Evolutionary conservation across 2,329 filamentous ascomycete genomes (phyloP).

Genomic region (Nigrospora oryzae): DNA sequence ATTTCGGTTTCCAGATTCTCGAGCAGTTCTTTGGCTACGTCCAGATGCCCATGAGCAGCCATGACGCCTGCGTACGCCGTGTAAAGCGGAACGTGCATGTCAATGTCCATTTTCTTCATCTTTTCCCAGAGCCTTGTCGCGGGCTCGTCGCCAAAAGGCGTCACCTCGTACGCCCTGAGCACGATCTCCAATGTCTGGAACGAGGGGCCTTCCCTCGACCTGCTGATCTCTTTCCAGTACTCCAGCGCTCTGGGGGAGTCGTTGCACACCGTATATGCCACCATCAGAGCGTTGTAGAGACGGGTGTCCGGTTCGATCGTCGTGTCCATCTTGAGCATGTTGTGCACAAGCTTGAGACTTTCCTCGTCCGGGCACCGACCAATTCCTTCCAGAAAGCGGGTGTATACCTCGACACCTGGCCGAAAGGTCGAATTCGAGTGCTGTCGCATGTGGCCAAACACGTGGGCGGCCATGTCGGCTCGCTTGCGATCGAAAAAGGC

Average conservation of each 20-base stretch:
- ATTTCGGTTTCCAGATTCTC: slow-evolving; percentile 57
- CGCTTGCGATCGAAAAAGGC: slow-evolving; percentile 71
- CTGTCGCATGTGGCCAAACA: slow-evolving; percentile 92
- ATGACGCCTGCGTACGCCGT: slow-evolving; percentile 70
- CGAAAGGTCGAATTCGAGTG: slow-evolving; percentile 54
- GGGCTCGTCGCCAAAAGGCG: slow-evolving; percentile 46
- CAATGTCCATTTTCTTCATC: slow-evolving; percentile 67
- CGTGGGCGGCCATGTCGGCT: slow-evolving; percentile 74
- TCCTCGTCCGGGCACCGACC: slow-evolving; percentile 51
- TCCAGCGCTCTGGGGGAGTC: slow-evolving; percentile 59
- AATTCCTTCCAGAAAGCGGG: slow-evolving; percentile 68
- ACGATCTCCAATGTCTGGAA: slow-evolving; percentile 74
- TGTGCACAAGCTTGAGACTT: slow-evolving; percentile 69
- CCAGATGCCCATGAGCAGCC: slow-evolving; percentile 62
- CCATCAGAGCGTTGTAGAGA: slow-evolving; percentile 78
- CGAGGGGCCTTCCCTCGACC: slow-evolving; percentile 75
- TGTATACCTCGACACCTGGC: slow-evolving; percentile 68
- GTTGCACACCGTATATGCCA: slow-evolving; percentile 68
- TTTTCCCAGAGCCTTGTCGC: slow-evolving; percentile 64
- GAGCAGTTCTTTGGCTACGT: slow-evolving; percentile 59
- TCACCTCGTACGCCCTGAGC: slow-evolving; percentile 67
- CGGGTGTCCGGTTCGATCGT: slow-evolving; percentile 67
- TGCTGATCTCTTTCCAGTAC: slow-evolving; percentile 79
- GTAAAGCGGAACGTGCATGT: slow-evolving; percentile 66
- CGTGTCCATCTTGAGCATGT: slow-evolving; percentile 91